Evolutionary conservation across 2,329 filamentous ascomycete genomes (phyloP).

Genomic region (Trichoderma lentiforme): DNA sequence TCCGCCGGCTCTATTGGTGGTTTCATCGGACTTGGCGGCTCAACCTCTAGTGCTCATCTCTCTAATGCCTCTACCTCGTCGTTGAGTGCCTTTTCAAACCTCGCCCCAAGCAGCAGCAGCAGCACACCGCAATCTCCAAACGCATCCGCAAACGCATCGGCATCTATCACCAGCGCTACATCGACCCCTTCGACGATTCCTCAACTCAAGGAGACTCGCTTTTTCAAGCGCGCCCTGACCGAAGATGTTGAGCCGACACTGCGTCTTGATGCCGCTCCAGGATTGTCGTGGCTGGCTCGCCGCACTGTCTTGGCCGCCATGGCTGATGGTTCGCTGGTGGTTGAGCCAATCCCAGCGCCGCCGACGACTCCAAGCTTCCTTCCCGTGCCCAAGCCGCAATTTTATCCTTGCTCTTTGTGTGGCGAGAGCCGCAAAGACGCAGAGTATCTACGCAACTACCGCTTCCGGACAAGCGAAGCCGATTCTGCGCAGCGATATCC

Average conservation of each 20-base stretch:
- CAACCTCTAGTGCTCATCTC: constrained; percentile 45
- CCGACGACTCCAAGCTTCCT: constrained; percentile 41
- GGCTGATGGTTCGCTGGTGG: constrained; percentile 78
- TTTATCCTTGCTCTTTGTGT: constrained; percentile 78
- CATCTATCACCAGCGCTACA: constrained; percentile 47
- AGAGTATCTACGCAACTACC: constrained; percentile 72
- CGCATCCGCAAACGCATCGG: constrained; percentile 39
- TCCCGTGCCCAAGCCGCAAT: constrained; percentile 49
- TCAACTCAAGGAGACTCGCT: constrained; percentile 82
- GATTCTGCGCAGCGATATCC: constrained; percentile 87
- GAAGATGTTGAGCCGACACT: constrained; percentile 96
- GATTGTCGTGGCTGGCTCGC: constrained; percentile 88
- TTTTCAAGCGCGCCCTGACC: constrained; percentile 83
- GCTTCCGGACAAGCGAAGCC: constrained; percentile 83
- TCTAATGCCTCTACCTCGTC: constrained; percentile 62
- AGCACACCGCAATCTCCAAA: constrained; percentile 58
- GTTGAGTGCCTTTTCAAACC: constrained; percentile 44
- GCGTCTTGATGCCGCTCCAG: constrained; percentile 82
- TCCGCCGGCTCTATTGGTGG: constrained; percentile 66
- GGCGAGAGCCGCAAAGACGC: constrained; percentile 75
- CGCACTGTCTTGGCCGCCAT: constrained; percentile 80
- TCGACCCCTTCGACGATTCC: constrained; percentile 45
- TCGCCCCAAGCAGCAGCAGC: constrained; percentile 50
- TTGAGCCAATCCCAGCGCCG: constrained; percentile 75
- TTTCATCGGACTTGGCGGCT: constrained; percentile 46